A percentile compares a stretch with the other conserved stretches of the same genome.
Evolutionary conservation across 805 yeast genomes (phyloP).

Genomic region (Nakazawaea wickerhamii): DNA sequence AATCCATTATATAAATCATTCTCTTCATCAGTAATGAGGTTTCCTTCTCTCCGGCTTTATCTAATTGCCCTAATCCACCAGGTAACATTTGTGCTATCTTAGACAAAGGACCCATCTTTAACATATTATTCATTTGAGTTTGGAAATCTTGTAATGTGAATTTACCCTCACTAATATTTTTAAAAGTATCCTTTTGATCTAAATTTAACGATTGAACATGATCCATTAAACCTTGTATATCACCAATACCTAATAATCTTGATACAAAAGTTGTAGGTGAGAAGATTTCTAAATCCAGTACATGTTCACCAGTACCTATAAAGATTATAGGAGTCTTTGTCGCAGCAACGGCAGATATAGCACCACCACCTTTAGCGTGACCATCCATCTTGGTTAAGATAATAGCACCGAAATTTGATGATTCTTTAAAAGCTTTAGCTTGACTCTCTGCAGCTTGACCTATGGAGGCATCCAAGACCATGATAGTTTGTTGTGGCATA

Average conservation of each 20-base stretch:
- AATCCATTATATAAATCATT: slow-evolving; percentile 89
- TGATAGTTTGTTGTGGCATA: slow-evolving; percentile 90
- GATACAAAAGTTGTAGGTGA: slow-evolving; percentile 86
- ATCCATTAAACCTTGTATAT: slow-evolving; percentile 88
- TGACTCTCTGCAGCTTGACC: slow-evolving; percentile 98
- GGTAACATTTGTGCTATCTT: slow-evolving; percentile 96
- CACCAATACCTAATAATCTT: slow-evolving; percentile 93
- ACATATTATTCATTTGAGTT: slow-evolving; percentile 88
- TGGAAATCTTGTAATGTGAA: slow-evolving; percentile 89
- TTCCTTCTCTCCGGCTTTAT: slow-evolving; percentile 88
- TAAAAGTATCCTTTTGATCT: slow-evolving; percentile 85
- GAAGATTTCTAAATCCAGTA: slow-evolving; percentile 86
- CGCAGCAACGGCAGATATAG: slow-evolving; percentile 96
- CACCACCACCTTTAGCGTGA: slow-evolving; percentile 99
- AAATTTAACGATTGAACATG: slow-evolving; percentile 84
- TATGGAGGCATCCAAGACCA: slow-evolving; percentile 96
- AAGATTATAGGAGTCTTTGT: slow-evolving; percentile 92
- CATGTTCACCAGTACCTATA: slow-evolving; percentile 98
- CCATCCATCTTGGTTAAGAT: slow-evolving; percentile 96
- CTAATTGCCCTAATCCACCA: slow-evolving; percentile 78
- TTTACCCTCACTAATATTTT: slow-evolving; percentile 91
- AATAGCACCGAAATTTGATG: slow-evolving; percentile 91
- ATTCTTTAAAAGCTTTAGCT: slow-evolving; percentile 89
- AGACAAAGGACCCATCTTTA: slow-evolving; percentile 95
- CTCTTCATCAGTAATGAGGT: slow-evolving; percentile 76